phyloP scores from a whole-genome alignment of 345 rosid species.

The Linum tenue region DNA sequence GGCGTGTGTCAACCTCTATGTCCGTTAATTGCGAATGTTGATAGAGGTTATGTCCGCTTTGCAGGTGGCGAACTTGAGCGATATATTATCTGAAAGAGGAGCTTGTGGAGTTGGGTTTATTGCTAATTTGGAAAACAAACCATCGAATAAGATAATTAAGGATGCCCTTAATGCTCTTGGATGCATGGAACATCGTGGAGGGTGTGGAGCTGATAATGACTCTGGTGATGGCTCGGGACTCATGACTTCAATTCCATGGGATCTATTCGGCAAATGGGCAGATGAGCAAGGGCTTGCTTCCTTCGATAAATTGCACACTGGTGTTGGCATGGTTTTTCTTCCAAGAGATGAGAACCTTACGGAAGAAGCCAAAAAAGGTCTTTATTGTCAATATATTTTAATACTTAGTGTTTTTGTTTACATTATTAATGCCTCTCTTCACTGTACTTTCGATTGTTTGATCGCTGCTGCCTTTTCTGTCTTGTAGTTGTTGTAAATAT shows the following conservation, averaged over 20 bases:
- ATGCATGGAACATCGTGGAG: slow-evolving; percentile 99
- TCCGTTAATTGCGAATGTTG: no score
- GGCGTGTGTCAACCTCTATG: no score
- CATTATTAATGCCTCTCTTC: not conserved
- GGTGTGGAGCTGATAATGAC: slow-evolving; percentile 98
- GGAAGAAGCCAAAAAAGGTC: slow-evolving; percentile 81
- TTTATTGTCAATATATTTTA: slow-evolving; percentile 2
- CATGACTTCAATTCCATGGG: slow-evolving; percentile 99
- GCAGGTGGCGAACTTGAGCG: slow-evolving; percentile 79
- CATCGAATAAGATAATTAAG: slow-evolving; percentile 64
- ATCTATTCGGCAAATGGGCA: slow-evolving; percentile 72
- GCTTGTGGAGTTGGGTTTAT: slow-evolving; percentile 99
- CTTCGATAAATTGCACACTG: slow-evolving; percentile 77
- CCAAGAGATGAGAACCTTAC: slow-evolving; percentile 52
- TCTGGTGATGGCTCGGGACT: slow-evolving; percentile 97
- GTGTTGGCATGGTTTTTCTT: slow-evolving; percentile 93
- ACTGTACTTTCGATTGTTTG: slow-evolving; percentile 9
- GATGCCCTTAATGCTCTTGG: slow-evolving; percentile 91
- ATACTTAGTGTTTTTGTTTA: slow-evolving; percentile 1
- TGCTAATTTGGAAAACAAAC: slow-evolving; percentile 87
- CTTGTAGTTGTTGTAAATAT: slow-evolving; percentile 59
- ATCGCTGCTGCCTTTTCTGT: slow-evolving; percentile 14
- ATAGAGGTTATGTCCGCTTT: slow-evolving; percentile 1
- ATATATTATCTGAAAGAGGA: slow-evolving; percentile 87
- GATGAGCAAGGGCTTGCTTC: slow-evolving; percentile 56